These are phyloP conservation scores for Tolypocladium inflatum DNA, from an alignment of 2,329 filamentous ascomycete genomes.

Conservation along the genomic window DNA sequence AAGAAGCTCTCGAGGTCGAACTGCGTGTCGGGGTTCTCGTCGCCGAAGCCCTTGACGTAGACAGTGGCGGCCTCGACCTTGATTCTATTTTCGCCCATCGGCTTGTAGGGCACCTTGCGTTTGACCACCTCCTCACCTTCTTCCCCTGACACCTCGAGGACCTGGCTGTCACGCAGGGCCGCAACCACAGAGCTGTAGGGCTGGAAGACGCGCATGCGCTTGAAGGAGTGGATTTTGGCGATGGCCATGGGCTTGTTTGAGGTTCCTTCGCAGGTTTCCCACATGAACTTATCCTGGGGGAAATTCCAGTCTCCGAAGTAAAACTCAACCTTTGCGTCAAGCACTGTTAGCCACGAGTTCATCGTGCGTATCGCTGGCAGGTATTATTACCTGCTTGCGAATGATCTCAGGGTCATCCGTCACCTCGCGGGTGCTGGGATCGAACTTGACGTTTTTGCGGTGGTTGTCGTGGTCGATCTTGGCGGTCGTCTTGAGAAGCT, in stretches of 20 bases:
- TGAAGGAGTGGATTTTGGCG: conserved; percentile 73
- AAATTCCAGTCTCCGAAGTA: conserved; percentile 94
- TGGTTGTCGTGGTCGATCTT: conserved; percentile 27
- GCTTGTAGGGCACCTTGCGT: conserved; percentile 64
- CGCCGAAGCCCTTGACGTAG: conserved; percentile 91
- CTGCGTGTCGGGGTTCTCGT: conserved; percentile 74
- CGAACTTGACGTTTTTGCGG: conserved; percentile 58
- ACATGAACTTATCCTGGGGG: conserved; percentile 78
- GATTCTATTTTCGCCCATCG: conserved; percentile 48
- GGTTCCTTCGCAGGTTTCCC: conserved; percentile 64
- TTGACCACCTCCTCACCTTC: conserved; percentile 63
- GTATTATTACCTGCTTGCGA: conserved; percentile 59
- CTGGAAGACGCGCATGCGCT: conserved; percentile 93
- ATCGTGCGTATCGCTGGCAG: neutral
- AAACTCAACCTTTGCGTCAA: conserved; percentile 67
- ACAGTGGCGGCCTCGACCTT: conserved; percentile 64
- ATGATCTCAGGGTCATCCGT: conserved; percentile 73
- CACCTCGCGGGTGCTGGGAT: conserved; percentile 56
- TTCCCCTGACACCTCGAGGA: conserved; percentile 64
- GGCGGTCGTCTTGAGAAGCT: conserved; percentile 36
- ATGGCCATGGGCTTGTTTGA: conserved; percentile 76
- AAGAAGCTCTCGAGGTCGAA: conserved; percentile 95
- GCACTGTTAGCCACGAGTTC: neutral
- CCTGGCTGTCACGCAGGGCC: conserved; percentile 68
- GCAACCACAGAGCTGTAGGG: conserved; percentile 75